phyloP scores from a whole-genome alignment of 2,329 filamentous ascomycete genomes.

The Pochonia chlamydosporia region DNA sequence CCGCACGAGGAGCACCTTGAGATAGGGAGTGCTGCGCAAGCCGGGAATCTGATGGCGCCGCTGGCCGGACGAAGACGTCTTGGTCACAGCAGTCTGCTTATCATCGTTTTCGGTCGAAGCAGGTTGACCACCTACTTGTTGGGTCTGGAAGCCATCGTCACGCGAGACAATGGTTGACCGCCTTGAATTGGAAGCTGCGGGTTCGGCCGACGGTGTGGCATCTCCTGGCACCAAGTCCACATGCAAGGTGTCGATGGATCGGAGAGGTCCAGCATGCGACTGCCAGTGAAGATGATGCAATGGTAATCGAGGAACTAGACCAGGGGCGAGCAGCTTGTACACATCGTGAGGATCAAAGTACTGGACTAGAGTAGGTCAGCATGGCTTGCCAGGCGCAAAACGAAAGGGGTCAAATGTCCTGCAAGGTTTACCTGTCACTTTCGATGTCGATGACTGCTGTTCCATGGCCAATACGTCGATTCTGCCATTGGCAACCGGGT shows the following conservation, averaged over 20 bases:
- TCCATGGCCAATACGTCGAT: slow-evolving; percentile 44
- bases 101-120: slow-evolving; percentile 34
- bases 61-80: slow-evolving; percentile 26
- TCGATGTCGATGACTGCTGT: slow-evolving; percentile 64
- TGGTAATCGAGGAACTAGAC: slow-evolving; percentile 73
- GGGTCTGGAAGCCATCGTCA: slow-evolving; percentile 58
- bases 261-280: slow-evolving; percentile 81
- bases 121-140: slow-evolving; percentile 39
- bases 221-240: slow-evolving; percentile 73
- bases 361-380: slow-evolving; percentile 62
- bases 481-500: slow-evolving; percentile 21
- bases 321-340: slow-evolving; percentile 73
- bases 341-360: slow-evolving; percentile 91
- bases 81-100: slow-evolving; percentile 23
- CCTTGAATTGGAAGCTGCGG: slow-evolving; percentile 23
- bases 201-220: slow-evolving; percentile 36
- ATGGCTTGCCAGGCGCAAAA: not conserved
- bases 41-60: slow-evolving; percentile 94
- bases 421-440: slow-evolving; percentile 60
- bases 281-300: slow-evolving; percentile 95
- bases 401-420: too few species aligned
- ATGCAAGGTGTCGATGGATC: slow-evolving; percentile 89
- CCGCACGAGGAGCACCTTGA: slow-evolving; percentile 82
- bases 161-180: slow-evolving; percentile 27
- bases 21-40: slow-evolving; percentile 83